Evolutionary conservation across 352 stramenopile species (phyloP), one percentile per base, ranked within the genome.

Genomic region (Globisporangium solare): DNA sequence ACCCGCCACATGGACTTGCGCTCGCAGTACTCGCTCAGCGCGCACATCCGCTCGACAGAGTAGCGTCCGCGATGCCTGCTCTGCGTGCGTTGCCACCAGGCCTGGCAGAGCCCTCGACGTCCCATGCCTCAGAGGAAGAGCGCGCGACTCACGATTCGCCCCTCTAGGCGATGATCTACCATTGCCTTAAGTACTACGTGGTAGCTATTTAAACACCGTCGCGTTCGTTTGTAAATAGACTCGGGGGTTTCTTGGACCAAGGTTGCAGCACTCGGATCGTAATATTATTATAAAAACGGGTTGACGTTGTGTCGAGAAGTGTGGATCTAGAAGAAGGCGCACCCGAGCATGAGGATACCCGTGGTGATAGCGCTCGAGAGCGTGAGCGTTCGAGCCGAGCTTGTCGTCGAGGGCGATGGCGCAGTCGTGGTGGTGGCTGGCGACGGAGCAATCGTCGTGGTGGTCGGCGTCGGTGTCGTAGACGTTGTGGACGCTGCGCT

Each of bases 21-120:
- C 14, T 53, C 39, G 22, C 58, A 52, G 52, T 70, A 73, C 27
- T 62, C 50, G 49, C 20, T 43, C 4, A 70, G 54, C 24, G 47
- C 54, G 18, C 62, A 51, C 17, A 73, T 58, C 18, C 67, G 64
- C 18, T 56, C 62, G 20, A 70, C 20, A 12, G 62, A 73, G 52
- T 70, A 70, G 20, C 61, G 58, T 3, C 66, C 62, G 24, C n/a
- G 40, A 6, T 35, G 27, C 5, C 10, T 35, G 27, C 27, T 35
- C 27, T 10, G 4, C 7, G 27, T 6, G 27, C 7, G 27, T 35
- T 35, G 27, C 10, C 27, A 35, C 10, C 27, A 35, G 4, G 27
- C 24, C 24, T 27, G 24, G 24, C 24, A 27, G 24, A 27, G 27
- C 7, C 27, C 4, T 35, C 27, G 27, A 35, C 27, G 27, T 35